Evolutionary conservation across 2,329 filamentous ascomycete species (phyloP).

Genomic region (Colletotrichum euphorbiae): DNA sequence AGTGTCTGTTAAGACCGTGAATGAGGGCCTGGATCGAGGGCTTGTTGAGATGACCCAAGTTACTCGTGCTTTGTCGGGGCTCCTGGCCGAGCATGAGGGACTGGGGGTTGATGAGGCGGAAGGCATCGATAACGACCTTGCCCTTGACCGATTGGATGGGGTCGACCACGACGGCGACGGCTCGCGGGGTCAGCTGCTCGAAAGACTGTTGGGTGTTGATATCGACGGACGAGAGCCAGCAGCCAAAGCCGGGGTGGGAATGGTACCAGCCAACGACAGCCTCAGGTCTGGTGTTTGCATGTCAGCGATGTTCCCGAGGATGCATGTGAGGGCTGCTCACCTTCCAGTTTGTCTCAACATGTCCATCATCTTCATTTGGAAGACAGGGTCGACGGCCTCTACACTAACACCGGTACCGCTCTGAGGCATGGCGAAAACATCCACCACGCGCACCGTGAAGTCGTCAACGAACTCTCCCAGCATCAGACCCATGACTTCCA

Average conservation of each 20-base stretch:
- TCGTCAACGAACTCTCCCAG: constrained; percentile 98
- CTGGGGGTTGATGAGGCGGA: constrained; percentile 98
- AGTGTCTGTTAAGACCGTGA: constrained; percentile 96
- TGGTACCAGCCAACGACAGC: constrained; percentile 99
- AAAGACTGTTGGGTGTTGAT: constrained; percentile 99
- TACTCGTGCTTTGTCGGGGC: constrained; percentile 96
- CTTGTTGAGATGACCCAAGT: constrained; percentile 98
- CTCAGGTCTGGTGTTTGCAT: constrained; percentile 74
- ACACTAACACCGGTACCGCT: constrained; percentile 98
- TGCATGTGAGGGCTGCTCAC: constrained; percentile 60
- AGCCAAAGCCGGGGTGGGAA: constrained; percentile 98
- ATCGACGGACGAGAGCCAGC: constrained; percentile 98
- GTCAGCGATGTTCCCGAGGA: constrained; percentile 20
- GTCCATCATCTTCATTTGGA: constrained; percentile 99
- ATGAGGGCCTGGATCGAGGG: constrained; percentile 99
- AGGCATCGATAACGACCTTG: constrained; percentile 99
- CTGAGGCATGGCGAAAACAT: constrained; percentile 99
- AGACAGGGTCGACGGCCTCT: constrained; percentile 97
- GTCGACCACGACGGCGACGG: constrained; percentile 97
- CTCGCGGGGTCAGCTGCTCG: constrained; percentile 95
- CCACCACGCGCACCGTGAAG: constrained; percentile 97
- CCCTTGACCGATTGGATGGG: constrained; percentile 99
- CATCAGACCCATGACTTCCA: constrained; percentile 99
- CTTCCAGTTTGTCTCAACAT: constrained; percentile 98
- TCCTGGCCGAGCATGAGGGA: constrained; percentile 98